Conservation (phyloP, 208 protist species). For the Wallacemonas sp. region DNA sequence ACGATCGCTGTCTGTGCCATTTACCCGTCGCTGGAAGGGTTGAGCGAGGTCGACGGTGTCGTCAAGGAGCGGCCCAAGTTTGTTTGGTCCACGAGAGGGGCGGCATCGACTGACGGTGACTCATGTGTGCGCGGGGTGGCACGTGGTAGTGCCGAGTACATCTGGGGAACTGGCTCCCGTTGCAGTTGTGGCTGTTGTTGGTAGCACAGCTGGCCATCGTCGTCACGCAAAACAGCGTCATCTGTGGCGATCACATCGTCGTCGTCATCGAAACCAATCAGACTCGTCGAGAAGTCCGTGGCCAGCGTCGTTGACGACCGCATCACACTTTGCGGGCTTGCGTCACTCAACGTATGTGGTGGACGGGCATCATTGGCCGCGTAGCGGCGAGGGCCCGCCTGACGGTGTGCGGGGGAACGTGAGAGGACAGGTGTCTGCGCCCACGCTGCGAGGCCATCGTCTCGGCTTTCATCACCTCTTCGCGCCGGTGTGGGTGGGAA, state of each 20-base stretch:
- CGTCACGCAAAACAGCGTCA: background rate
- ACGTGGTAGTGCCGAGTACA: too few species aligned
- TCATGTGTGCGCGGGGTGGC: too few species aligned
- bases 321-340: slow-evolving; percentile 4
- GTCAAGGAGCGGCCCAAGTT: slow-evolving; percentile 29
- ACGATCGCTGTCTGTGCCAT: too few species aligned
- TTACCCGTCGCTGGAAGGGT: background rate
- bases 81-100: slow-evolving; percentile 12
- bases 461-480: background rate
- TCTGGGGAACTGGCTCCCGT: background rate
- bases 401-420: slow-evolving; percentile 1
- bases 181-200: background rate
- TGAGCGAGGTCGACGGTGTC: slow-evolving; percentile 29
- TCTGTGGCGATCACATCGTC: slow-evolving; percentile 11
- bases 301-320: slow-evolving; percentile 8
- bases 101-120: slow-evolving; percentile 1
- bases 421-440: background rate
- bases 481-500: slow-evolving; percentile 3
- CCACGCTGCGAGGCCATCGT: background rate
- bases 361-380: background rate
- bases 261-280: slow-evolving; percentile 23
- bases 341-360: background rate
- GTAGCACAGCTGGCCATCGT: background rate
- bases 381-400: background rate
- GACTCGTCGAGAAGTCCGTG: slow-evolving; percentile 27